phyloP scores from a whole-genome alignment of 306 rosid genomes.

The Cucurbita argyrosperma region DNA sequence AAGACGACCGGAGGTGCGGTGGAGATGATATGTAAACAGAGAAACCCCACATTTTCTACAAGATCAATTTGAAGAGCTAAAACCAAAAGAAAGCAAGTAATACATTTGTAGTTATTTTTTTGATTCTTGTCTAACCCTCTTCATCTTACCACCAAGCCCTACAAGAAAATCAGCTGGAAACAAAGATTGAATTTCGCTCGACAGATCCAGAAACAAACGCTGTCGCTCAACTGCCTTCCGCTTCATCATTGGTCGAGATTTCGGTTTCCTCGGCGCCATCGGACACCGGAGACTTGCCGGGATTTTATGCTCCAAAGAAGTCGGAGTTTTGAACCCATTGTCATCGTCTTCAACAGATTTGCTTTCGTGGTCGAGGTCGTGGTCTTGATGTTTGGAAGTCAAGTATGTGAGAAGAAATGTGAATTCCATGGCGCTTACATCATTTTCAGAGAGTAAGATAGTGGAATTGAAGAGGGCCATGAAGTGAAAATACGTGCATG shows the following conservation, averaged over 20 bases:
- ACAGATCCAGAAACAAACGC: conserved; percentile 17
- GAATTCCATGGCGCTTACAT: conserved; percentile 20
- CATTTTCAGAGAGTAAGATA: conserved; percentile 25
- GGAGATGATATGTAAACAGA: neutral
- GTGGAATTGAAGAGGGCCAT: conserved; percentile 25
- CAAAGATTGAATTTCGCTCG: conserved; percentile 30
- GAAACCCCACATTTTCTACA: neutral
- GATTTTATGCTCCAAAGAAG: conserved; percentile 29
- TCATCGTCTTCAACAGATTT: conserved; percentile 4
- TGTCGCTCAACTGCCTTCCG: conserved; percentile 14
- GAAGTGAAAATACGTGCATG: conserved; percentile 1
- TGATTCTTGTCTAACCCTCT: conserved; percentile 25
- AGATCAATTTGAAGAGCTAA: neutral
- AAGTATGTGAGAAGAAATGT: conserved; percentile 5
- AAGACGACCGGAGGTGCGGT: neutral
- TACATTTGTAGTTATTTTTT: neutral
- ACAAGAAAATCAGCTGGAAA: conserved; percentile 23
- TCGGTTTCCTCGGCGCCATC: conserved; percentile 60
- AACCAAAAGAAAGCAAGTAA: neutral
- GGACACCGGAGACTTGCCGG: conserved; percentile 32
- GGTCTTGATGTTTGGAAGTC: neutral
- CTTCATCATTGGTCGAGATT: conserved; percentile 22
- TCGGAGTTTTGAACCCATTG: conserved; percentile 64
- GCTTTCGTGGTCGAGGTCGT: neutral
- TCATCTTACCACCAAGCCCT: conserved; percentile 28